Evolutionary conservation across 2,329 filamentous ascomycete genomes (phyloP).

Genomic region (Penicillium corylophilum): DNA sequence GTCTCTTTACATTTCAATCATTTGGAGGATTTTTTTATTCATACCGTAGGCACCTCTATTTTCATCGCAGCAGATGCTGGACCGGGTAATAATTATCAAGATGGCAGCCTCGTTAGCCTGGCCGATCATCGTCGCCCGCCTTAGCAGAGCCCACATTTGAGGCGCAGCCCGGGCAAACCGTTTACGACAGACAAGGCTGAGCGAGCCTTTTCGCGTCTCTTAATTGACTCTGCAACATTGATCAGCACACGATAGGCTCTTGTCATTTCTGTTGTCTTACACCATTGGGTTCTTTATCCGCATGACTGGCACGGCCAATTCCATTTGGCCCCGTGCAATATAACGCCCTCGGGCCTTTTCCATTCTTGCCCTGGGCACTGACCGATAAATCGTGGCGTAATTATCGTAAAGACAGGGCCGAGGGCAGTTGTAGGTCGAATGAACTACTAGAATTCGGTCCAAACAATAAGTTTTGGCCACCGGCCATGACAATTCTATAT

Average conservation of each 20-base stretch:
- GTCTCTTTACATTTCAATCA: too few relatives aligned
- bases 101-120: conserved; percentile 4
- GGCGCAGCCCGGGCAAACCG: background rate
- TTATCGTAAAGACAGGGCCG: background rate
- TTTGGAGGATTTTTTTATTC: too few relatives aligned
- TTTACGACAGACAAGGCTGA: background rate
- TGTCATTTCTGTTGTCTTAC: too few relatives aligned
- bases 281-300: too few relatives aligned
- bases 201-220: too few relatives aligned
- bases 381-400: too few relatives aligned
- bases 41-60: too few relatives aligned
- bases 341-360: too few relatives aligned
- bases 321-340: too few relatives aligned
- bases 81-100: background rate
- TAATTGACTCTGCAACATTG: background rate
- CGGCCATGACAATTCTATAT: background rate
- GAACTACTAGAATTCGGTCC: background rate
- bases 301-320: too few relatives aligned
- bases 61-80: background rate
- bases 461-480: background rate
- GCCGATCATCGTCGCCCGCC: conserved; percentile 2
- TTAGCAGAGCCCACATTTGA: background rate
- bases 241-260: too few relatives aligned
- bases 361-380: too few relatives aligned
- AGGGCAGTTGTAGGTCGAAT: background rate